Evolutionary conservation across 495 filamentous ascomycete species (phyloP).

Genomic region (Recurvomyces mirabilis): DNA sequence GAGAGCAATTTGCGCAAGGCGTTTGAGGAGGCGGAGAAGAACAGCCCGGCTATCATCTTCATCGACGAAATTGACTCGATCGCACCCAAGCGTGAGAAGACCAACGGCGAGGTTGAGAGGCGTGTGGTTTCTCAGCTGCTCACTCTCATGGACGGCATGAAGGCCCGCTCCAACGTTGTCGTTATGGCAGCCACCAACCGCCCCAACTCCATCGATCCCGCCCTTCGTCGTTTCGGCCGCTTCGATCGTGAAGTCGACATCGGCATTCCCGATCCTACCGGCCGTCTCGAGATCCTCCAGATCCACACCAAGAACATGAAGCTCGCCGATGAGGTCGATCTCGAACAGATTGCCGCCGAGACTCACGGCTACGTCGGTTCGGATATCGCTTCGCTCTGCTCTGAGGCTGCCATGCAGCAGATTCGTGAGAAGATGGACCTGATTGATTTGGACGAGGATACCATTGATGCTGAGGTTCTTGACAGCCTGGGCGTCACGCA

Average conservation of each 20-base stretch:
- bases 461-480: conserved; percentile 95
- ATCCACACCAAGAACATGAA: conserved; percentile 99
- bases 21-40: conserved; percentile 99
- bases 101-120: conserved; percentile 96
- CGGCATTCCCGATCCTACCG: conserved; percentile 93
- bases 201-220: conserved; percentile 95
- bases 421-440: conserved; percentile 99
- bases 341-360: conserved; percentile 92
- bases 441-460: conserved; percentile 97
- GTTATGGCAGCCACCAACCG: conserved; percentile 98
- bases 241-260: conserved; percentile 99
- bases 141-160: conserved; percentile 99
- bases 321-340: conserved; percentile 89
- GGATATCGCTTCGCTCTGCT: conserved; percentile 96
- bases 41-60: conserved; percentile 98
- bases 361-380: conserved; percentile 99
- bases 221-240: conserved; percentile 91
- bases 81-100: conserved; percentile 99
- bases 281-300: conserved; percentile 94
- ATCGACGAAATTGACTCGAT: conserved; percentile 99
- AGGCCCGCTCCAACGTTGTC: conserved; percentile 93
- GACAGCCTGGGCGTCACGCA: conserved; percentile 97
- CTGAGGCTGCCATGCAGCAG: conserved; percentile 98
- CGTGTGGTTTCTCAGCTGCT: conserved; percentile 96
- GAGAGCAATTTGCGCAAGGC: conserved; percentile 96